Evolutionary conservation across 2,329 filamentous ascomycete genomes (phyloP).

Genomic region (Hypoxylon sp.): DNA sequence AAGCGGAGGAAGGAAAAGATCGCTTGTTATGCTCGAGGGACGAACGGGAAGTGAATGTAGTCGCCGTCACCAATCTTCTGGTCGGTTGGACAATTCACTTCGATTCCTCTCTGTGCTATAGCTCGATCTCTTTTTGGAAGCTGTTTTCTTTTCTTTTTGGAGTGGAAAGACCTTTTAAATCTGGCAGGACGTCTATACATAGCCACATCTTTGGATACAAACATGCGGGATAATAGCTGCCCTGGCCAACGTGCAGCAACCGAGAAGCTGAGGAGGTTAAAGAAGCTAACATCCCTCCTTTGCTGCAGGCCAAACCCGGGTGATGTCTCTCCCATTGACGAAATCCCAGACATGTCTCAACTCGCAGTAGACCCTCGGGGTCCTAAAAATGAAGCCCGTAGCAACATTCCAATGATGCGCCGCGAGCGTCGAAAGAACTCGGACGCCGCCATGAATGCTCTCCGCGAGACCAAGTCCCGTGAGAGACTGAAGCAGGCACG

Average conservation of each 20-base stretch:
- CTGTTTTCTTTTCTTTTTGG: slow-evolving; percentile 23
- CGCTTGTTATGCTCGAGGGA: slow-evolving; percentile 5
- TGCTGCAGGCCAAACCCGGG: slow-evolving; percentile 51
- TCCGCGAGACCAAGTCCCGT: slow-evolving; percentile 59
- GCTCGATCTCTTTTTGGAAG: slow-evolving; percentile 21
- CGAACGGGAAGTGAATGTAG: slow-evolving; percentile 22
- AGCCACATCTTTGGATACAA: slow-evolving; percentile 22
- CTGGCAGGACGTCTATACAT: slow-evolving; percentile 18
- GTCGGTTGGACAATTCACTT: slow-evolving; percentile 5
- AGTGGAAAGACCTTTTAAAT: slow-evolving; percentile 25
- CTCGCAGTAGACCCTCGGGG: slow-evolving; percentile 44
- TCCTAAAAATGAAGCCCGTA: slow-evolving; percentile 52
- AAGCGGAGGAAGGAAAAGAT: slow-evolving; percentile 13
- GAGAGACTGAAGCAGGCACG: slow-evolving; percentile 56
- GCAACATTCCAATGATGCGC: slow-evolving; percentile 68
- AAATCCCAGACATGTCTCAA: slow-evolving; percentile 58
- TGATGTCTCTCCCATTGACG: slow-evolving; percentile 70
- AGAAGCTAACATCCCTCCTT: slow-evolving; percentile 49
- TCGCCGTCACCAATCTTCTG: slow-evolving; percentile 13
- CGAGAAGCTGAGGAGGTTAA: slow-evolving; percentile 25
- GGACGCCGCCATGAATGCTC: slow-evolving; percentile 55
- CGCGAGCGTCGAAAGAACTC: slow-evolving; percentile 65
- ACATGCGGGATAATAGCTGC: slow-evolving; percentile 23
- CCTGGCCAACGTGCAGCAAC: slow-evolving; percentile 5
- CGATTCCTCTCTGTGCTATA: slow-evolving; percentile 21